Base-by-base conservation (phyloP, 1,284 basidiomycete species). In the Termitomyces sp. region DNA sequence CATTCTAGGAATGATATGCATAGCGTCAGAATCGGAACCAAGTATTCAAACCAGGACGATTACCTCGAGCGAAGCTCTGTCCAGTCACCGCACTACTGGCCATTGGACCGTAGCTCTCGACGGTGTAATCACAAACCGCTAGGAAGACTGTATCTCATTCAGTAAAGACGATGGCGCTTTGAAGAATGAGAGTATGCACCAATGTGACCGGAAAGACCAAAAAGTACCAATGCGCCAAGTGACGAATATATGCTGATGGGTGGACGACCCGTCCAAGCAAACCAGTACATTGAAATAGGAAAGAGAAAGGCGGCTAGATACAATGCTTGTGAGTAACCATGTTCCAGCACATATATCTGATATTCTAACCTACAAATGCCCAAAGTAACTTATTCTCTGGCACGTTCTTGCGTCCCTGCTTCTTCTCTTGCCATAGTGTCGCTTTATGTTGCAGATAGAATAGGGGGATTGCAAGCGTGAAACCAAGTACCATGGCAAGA, bases 261-360 rank as follows among this genome's bases (percentile, higher is more conserved):
- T 15, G 61, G 60, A 34, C 41, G 31, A 17, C 56, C 43, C 26
- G 61, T 61, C 61, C 61, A 62, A 19, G 61, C 61, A 47, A 62
- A 61, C 61, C 61, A 62, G 44, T 58, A 62, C 61, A 62, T 57
- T 28, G 61, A 62, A 30, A 62, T 45, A 0, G 61, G 61, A 33
- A 63, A 63, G 4, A 63, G n/a, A 19, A 61, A 26, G 1, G 60
- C 62, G 5, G 60, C 62, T 63, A 30, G 9, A 52, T 30, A n/a
- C 13, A 17, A 38, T 24, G 31, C 39, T 36, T 19, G 1, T 39
- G 17, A n/a, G 17, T 21, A 3, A 30, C 19, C 21, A 13, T 15
- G 24, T 7, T 13, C 5, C 7, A 28, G 15, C 21, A 34, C 17
- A 13, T 2, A 44, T 7, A 30, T 30, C 12, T 3, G 6, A 45